phyloP scores from a whole-genome alignment of 768 basidiomycete genomes.

The Lactarius hatsudake region DNA sequence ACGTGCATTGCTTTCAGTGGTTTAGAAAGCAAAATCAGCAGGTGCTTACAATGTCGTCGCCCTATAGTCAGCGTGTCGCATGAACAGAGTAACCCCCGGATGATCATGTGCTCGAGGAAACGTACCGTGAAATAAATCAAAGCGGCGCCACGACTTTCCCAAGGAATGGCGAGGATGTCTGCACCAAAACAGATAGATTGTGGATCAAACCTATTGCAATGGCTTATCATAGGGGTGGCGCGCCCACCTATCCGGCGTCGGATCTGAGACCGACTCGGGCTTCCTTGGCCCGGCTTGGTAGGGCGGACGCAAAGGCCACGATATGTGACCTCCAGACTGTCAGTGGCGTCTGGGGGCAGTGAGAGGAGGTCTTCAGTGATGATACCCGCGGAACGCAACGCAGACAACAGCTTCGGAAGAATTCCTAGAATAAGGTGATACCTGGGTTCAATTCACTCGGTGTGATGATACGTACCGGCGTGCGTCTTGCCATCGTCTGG shows the following conservation, averaged over 20 bases:
- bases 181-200: not conserved
- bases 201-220: not conserved
- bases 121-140: constrained; percentile 87
- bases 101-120: constrained; percentile 8
- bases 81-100: not conserved
- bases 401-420: constrained; percentile 53
- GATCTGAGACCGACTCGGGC: constrained; percentile 39
- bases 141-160: constrained; percentile 74
- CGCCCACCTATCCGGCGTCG: constrained; percentile 61
- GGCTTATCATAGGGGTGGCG: not conserved
- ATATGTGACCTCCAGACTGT: constrained; percentile 72
- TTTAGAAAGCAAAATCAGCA: not conserved
- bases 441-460: not conserved
- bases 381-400: constrained; percentile 55
- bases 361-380: constrained; percentile 82
- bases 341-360: constrained; percentile 56
- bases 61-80: constrained; percentile 40
- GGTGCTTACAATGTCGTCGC: constrained; percentile 79
- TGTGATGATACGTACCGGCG: constrained; percentile 43
- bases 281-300: constrained; percentile 24
- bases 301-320: constrained; percentile 63
- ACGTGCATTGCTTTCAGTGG: constrained; percentile 1
- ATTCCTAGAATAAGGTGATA: constrained; percentile 45
- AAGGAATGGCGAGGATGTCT: constrained; percentile 85
- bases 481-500: constrained; percentile 73